Evolutionary conservation across 2,329 filamentous ascomycete genomes (phyloP).

Genomic region (Biscogniauxia sp.): DNA sequence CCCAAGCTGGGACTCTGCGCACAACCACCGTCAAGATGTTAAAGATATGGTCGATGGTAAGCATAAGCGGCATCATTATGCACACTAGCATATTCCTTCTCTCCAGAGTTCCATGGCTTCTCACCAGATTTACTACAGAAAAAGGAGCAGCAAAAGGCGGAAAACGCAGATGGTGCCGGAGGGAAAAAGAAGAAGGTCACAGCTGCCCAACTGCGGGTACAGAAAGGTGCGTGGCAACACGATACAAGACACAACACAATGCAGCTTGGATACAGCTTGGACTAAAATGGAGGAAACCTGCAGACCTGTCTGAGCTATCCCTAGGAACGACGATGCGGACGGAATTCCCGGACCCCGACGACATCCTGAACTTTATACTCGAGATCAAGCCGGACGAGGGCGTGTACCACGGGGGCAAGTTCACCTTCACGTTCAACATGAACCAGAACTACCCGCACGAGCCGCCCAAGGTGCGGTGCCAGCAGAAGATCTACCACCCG

Average conservation of each 20-base stretch:
- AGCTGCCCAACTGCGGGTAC: conserved; percentile 88
- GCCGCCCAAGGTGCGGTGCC: conserved; percentile 94
- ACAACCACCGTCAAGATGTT: conserved; percentile 66
- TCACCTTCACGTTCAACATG: conserved; percentile 89
- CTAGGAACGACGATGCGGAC: conserved; percentile 79
- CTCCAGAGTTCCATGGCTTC: neutral
- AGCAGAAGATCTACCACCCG: conserved; percentile 97
- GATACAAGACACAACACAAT: too few relatives aligned
- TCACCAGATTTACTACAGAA: conserved; percentile 57
- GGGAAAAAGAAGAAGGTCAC: conserved; percentile 99
- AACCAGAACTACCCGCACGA: conserved; percentile 96
- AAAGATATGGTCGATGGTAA: conserved; percentile 99
- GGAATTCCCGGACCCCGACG: conserved; percentile 76
- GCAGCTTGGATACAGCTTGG: too few relatives aligned
- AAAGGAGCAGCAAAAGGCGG: conserved; percentile 94
- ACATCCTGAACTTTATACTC: conserved; percentile 81
- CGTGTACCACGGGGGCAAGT: conserved; percentile 82
- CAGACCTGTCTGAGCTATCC: conserved; percentile 79
- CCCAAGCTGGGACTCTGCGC: neutral
- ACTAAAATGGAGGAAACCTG: neutral
- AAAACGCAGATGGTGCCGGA: conserved; percentile 71
- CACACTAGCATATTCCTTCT: neutral
- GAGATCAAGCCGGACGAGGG: conserved; percentile 83
- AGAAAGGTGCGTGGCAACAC: conserved; percentile 69
- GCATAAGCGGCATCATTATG: conserved; percentile 28